phyloP scores from a whole-genome alignment of 352 stramenopile species.

The Phytophthora idaei region DNA sequence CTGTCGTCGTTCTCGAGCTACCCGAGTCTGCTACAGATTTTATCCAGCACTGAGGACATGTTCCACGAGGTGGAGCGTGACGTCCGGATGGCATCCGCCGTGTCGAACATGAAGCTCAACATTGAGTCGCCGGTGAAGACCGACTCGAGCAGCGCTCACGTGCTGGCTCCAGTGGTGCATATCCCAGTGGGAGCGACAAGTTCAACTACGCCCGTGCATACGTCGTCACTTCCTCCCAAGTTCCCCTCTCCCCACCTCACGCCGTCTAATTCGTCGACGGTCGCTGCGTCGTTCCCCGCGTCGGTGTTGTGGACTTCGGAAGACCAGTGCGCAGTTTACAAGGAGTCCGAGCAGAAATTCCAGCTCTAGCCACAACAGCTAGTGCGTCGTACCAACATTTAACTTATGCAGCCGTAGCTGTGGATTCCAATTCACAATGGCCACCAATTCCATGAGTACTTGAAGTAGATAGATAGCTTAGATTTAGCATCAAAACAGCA shows the following conservation, averaged over 20 bases:
- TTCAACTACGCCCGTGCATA: constrained; percentile 41
- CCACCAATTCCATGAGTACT: background rate
- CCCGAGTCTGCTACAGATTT: constrained; percentile 69
- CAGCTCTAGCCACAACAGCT: constrained; percentile 15
- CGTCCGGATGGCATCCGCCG: constrained; percentile 49
- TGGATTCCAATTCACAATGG: background rate
- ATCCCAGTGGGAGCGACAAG: constrained; percentile 11
- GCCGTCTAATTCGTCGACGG: constrained; percentile 44
- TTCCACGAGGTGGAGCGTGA: constrained; percentile 77
- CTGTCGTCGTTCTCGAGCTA: constrained; percentile 82
- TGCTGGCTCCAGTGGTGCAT: constrained; percentile 31
- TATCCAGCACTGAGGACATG: constrained; percentile 82
- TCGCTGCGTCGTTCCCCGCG: constrained; percentile 48
- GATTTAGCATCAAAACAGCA: no score
- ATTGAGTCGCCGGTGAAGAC: constrained; percentile 32
- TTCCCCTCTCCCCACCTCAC: constrained; percentile 51
- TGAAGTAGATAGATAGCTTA: no score
- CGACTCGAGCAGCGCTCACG: constrained; percentile 1
- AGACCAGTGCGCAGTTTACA: background rate
- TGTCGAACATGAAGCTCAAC: constrained; percentile 66
- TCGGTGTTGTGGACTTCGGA: constrained; percentile 38
- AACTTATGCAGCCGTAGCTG: constrained; percentile 32
- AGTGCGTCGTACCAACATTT: constrained; percentile 11
- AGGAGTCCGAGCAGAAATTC: constrained; percentile 12
- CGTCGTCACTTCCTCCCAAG: constrained; percentile 26